A percentile compares a stretch with the other conserved stretches of the same genome.
Evolutionary conservation across 108 stramenopile genomes (phyloP).

Genomic region (Conticribra guillardii): DNA sequence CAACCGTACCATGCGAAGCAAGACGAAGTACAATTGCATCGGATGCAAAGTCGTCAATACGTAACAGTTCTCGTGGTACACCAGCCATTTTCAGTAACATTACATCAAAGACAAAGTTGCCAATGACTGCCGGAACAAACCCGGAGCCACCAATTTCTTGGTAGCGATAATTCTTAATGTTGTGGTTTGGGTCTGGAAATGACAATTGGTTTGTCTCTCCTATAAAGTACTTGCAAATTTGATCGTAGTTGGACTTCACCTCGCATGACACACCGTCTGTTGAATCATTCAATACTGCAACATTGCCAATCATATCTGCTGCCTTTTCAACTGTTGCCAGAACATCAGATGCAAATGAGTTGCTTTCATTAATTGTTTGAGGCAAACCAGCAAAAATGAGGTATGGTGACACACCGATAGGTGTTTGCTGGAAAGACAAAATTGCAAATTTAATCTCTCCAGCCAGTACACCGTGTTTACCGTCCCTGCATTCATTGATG

Average conservation of each 20-base stretch:
- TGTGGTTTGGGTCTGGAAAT: constrained; percentile 22
- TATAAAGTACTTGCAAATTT: neutral
- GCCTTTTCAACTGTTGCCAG: neutral
- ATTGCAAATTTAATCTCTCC: constrained; percentile 16
- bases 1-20: too few species aligned
- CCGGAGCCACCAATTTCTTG: constrained; percentile 21
- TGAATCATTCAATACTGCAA: constrained; percentile 16
- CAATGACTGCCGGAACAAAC: constrained; percentile 14
- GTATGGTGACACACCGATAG: constrained; percentile 12
- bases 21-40: too few species aligned
- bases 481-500: constrained; percentile 4
- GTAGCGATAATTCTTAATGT: constrained; percentile 22
- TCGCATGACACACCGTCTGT: constrained; percentile 26
- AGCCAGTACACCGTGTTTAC: constrained; percentile 17
- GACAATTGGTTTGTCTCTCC: constrained; percentile 16
- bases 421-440: constrained; percentile 20
- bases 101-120: constrained; percentile 14
- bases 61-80: too few species aligned
- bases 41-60: too few species aligned
- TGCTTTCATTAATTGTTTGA: constrained; percentile 19
- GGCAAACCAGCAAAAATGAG: constrained; percentile 4
- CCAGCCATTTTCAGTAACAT: neutral
- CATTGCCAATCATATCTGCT: constrained; percentile 6
- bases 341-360: constrained; percentile 1
- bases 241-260: neutral